Evolutionary conservation across 177 flowering plant genomes (phyloP).

Genomic region (Tripterygium wilfordii): DNA sequence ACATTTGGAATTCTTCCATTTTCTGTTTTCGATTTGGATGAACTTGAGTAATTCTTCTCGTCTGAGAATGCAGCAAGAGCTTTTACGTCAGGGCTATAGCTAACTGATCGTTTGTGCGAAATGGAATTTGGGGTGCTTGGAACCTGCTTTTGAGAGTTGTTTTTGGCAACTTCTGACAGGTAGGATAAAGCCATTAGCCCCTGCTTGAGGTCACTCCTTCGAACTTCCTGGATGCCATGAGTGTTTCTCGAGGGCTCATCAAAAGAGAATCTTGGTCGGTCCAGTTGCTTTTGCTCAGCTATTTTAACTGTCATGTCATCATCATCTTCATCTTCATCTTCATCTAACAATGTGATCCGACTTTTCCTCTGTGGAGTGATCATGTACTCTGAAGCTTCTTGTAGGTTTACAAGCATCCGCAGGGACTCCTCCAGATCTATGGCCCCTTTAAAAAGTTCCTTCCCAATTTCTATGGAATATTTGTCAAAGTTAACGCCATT

Average conservation of each 20-base stretch:
- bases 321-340: slow-evolving; percentile 48
- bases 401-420: slow-evolving; percentile 66
- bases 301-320: slow-evolving; percentile 1
- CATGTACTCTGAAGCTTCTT: slow-evolving; percentile 63
- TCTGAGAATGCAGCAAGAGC: slow-evolving; percentile 19
- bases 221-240: slow-evolving; percentile 12
- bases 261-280: slow-evolving; percentile 58
- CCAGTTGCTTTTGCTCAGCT: slow-evolving; percentile 29
- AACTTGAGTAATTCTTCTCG: slow-evolving; percentile 19
- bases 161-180: slow-evolving; percentile 14
- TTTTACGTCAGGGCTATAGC: slow-evolving; percentile 22
- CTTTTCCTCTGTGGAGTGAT: slow-evolving; percentile 34
- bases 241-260: slow-evolving; percentile 45
- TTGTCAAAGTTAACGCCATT: slow-evolving; percentile 43
- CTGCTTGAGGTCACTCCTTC: slow-evolving; percentile 25
- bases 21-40: slow-evolving; percentile 31
- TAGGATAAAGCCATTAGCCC: slow-evolving; percentile 29
- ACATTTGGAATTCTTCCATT: slow-evolving; percentile 71
- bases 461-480: slow-evolving; percentile 63
- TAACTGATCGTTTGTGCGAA: slow-evolving; percentile 42
- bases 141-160: slow-evolving; percentile 14
- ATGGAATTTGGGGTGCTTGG: slow-evolving; percentile 9
- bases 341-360: slow-evolving; percentile 52
- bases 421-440: slow-evolving; percentile 76
- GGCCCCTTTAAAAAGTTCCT: slow-evolving; percentile 74